Conservation (phyloP, 192 early-diverging fungal species). For the Coemansia sp. region DNA sequence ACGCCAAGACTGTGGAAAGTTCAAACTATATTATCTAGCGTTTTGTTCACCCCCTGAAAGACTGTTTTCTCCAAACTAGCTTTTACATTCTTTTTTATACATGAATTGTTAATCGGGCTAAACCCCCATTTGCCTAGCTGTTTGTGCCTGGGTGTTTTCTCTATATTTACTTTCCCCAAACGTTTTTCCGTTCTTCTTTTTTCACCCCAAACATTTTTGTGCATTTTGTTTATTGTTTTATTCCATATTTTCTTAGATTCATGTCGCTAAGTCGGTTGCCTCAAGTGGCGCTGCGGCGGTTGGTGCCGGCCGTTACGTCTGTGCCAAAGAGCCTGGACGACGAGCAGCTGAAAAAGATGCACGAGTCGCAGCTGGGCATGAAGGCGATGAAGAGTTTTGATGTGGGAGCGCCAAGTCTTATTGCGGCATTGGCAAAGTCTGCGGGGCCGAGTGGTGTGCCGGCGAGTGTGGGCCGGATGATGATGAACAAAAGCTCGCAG, state of each 20-base stretch:
- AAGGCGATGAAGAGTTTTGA: constrained; percentile 14
- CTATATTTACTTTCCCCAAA: background rate
- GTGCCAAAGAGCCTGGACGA: constrained; percentile 54
- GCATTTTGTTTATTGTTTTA: constrained; percentile 6
- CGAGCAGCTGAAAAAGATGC: constrained; percentile 52
- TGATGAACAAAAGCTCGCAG: constrained; percentile 31
- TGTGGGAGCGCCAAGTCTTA: constrained; percentile 12
- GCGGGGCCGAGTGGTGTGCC: constrained; percentile 4
- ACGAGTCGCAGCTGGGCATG: constrained; percentile 35
- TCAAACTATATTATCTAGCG: constrained; percentile 9
- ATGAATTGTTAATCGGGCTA: no score
- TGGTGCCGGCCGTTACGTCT: constrained; percentile 47
- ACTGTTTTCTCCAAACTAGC: no score
- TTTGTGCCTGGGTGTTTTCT: no score
- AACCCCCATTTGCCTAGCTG: no score
- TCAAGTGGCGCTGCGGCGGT: constrained; percentile 53
- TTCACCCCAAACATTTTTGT: background rate
- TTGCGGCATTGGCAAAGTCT: constrained; percentile 33
- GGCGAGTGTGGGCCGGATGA: constrained; percentile 23
- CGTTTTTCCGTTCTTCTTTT: background rate
- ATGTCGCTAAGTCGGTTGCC: constrained; percentile 54
- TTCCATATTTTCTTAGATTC: background rate
- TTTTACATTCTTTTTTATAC: no score
- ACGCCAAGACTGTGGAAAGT: background rate
- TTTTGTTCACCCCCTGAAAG: background rate